Percentiles rank a stretch among this genome's conserved stretches.
These are phyloP conservation scores for Cryphonectria radicalis DNA, from an alignment of 2,329 filamentous ascomycete genomes.

Conservation along the genomic window DNA sequence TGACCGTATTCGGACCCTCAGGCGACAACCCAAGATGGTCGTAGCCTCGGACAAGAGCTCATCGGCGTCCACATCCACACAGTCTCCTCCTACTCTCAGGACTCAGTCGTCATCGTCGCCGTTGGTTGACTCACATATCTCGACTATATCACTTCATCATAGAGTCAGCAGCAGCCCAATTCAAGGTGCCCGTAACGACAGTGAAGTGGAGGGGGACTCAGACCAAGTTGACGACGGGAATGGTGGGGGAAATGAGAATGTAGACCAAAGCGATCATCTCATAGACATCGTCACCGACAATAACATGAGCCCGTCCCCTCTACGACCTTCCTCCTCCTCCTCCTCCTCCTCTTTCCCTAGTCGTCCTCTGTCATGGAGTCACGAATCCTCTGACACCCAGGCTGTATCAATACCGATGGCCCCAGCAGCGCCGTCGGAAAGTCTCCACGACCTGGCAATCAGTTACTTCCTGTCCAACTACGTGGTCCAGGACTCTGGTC, in stretches of 20 bases:
- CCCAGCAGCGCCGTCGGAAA: neutral
- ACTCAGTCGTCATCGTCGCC: neutral
- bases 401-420: neutral
- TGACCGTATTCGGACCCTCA: constrained; percentile 2
- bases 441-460: constrained; percentile 14
- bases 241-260: neutral
- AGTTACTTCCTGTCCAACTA: constrained; percentile 23
- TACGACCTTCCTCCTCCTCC: neutral
- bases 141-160: neutral
- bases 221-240: neutral
- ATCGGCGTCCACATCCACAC: neutral
- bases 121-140: no score
- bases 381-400: neutral
- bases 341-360: neutral
- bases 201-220: neutral
- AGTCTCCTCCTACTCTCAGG: neutral
- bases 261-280: neutral
- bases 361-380: neutral
- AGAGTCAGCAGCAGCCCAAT: neutral
- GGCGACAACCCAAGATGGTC: neutral
- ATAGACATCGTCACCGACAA: neutral
- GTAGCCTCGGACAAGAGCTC: neutral
- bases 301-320: neutral
- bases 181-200: neutral
- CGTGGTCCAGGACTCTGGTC: constrained; percentile 1